phyloP scores from a whole-genome alignment of 345 rosid species.

The Salix viminalis region DNA sequence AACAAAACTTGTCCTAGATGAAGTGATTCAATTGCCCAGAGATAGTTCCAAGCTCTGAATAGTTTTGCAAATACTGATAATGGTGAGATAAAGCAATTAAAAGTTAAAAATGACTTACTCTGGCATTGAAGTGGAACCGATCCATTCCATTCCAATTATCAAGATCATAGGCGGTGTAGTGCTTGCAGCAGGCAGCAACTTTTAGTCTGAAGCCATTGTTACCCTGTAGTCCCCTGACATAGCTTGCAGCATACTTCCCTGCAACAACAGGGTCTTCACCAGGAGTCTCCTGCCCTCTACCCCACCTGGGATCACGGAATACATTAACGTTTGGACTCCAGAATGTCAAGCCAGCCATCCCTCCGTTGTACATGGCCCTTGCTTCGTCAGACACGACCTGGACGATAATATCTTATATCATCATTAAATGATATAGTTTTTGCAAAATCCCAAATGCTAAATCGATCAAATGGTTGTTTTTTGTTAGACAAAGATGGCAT shows the following conservation, averaged over 20 bases:
- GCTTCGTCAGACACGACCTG: conserved; percentile 37
- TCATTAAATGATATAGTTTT: not conserved
- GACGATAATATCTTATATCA: not conserved
- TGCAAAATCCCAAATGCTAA: not conserved
- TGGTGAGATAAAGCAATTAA: not conserved
- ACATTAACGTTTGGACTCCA: conserved; percentile 36
- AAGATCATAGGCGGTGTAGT: conserved; percentile 92
- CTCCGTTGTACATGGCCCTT: conserved; percentile 35
- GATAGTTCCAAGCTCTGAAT: not conserved
- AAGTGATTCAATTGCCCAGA: not conserved
- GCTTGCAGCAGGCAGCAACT: conserved; percentile 97
- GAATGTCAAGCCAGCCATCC: conserved; percentile 26
- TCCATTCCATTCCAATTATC: conserved; percentile 92
- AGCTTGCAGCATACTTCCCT: conserved; percentile 28
- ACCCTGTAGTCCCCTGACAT: conserved; percentile 36
- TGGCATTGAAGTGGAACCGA: conserved; percentile 83
- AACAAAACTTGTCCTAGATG: not conserved
- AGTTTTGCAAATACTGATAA: not conserved
- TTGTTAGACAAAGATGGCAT: not conserved
- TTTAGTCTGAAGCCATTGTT: conserved; percentile 51
- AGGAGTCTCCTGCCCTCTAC: conserved; percentile 34
- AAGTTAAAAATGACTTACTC: conserved; percentile 35
- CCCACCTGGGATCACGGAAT: conserved; percentile 33
- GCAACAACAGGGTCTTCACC: conserved; percentile 32
- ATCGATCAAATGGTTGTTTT: not conserved